These are phyloP conservation scores for Candida glucosophila DNA, from an alignment of 1,139 yeast species.

Conservation along the genomic window DNA sequence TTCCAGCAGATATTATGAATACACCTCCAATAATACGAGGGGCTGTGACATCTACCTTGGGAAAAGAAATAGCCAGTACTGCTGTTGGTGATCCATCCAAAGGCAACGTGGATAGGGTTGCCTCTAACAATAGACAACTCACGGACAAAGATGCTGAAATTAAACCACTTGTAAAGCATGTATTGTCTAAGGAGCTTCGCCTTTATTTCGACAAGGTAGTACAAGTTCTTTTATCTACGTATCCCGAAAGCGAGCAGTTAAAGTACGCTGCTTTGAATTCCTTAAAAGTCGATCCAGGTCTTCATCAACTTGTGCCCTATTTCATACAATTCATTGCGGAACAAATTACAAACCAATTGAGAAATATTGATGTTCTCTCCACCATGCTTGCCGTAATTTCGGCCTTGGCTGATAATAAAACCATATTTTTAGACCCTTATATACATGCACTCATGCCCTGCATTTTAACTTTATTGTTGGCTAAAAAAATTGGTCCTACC, in stretches of 20 bases:
- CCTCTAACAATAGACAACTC: constrained; percentile 18
- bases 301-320: constrained; percentile 94
- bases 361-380: constrained; percentile 63
- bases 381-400: constrained; percentile 88
- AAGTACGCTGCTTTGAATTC: constrained; percentile 78
- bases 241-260: constrained; percentile 50
- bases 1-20: constrained; percentile 61
- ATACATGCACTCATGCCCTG: constrained; percentile 97
- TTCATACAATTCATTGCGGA: constrained; percentile 95
- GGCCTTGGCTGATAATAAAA: constrained; percentile 74
- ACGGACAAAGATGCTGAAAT: constrained; percentile 61
- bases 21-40: constrained; percentile 65
- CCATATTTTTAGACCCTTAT: constrained; percentile 89
- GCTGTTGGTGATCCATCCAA: too few species aligned
- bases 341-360: constrained; percentile 82
- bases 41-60: constrained; percentile 45
- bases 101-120: constrained; percentile 10
- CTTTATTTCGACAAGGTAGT: constrained; percentile 88
- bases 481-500: constrained; percentile 75
- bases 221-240: constrained; percentile 61
- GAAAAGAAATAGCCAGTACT: constrained; percentile 32
- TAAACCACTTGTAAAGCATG: constrained; percentile 94
- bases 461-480: constrained; percentile 77
- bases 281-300: constrained; percentile 84
- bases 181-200: constrained; percentile 87